Evolutionary conservation across 345 rosid genomes (phyloP).

Genomic region (Syzygium oleosum): DNA sequence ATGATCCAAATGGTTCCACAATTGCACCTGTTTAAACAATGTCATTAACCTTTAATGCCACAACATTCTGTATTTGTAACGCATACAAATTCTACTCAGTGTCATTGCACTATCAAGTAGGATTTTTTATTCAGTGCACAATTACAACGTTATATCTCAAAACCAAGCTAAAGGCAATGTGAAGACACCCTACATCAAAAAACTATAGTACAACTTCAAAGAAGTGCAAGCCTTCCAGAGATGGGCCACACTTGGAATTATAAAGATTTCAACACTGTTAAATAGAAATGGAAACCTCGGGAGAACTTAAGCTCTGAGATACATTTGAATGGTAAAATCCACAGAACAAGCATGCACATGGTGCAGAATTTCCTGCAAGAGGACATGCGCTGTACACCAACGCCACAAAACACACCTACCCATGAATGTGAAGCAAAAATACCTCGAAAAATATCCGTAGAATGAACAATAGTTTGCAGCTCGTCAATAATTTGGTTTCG

Average conservation of each 20-base stretch:
- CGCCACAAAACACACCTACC: not conserved
- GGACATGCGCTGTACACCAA: not conserved
- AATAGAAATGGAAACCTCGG: not conserved
- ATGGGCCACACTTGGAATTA: not conserved
- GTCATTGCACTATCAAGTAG: not conserved
- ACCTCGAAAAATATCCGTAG: not conserved
- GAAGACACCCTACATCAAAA: not conserved
- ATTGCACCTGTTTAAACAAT: slow-evolving; percentile 45
- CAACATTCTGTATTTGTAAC: not conserved
- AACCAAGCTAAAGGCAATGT: not conserved
- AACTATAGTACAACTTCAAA: not conserved
- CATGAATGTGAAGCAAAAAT: not conserved
- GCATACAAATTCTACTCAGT: not conserved
- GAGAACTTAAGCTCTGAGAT: not conserved
- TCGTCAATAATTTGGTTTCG: not conserved
- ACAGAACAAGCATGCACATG: not conserved
- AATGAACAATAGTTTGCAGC: not conserved
- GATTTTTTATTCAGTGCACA: not conserved
- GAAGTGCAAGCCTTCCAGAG: not conserved
- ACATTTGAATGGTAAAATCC: not conserved
- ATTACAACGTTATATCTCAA: not conserved
- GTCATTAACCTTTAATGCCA: not conserved
- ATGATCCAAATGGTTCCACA: slow-evolving; percentile 79
- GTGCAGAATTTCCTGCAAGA: not conserved
- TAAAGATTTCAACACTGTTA: not conserved